Evolutionary conservation across 257 asterid species (phyloP), one percentile per base, ranked within the genome.

Genomic region (Oldenlandia corymbosa): DNA sequence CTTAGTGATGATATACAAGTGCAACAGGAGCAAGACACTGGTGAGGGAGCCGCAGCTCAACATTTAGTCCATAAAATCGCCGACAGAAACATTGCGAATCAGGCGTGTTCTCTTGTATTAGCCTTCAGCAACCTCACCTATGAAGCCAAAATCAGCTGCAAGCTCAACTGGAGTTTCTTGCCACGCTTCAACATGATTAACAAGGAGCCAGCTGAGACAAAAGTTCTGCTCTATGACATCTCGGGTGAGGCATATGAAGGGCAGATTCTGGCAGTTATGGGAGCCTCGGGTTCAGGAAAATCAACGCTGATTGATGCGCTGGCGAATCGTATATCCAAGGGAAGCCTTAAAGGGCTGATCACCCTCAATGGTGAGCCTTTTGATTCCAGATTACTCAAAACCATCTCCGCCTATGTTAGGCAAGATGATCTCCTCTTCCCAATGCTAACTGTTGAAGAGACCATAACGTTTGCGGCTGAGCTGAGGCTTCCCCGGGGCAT

Each of bases 241-340:
- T 65, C 76, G 28, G 81, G 84, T 0, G 79, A 79, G n/a, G 79
- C 84, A 0, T 62, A 74, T 55, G 84, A 79, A 64, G 84, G 84
- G 31, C 79, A 79, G 55, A 70, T 79, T 37, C 47, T 73, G 49
- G 84, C 81, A 6, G 75, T 79, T 43, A 76, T 79, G 42, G 84
- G 81, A 5, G 84, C 81, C 6, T 72, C 79, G 36, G 84, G 84
- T 34, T 79, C 84, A 0, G 84, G 84, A 18, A 79, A 79, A 66
- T 79, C 84, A 3, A 79, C 84, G 1, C 37, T 79, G 30, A 79
- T 79, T 48, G 84, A 79, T 60, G 84, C 81, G 0, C 71, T 79
- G 8, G 80, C 83, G 0, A 71, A 72, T 66, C 70, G 80, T 1
- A 79, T 79, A 12, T 43, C 73, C 0, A 39, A 63, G 21, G 83